Conservation (phyloP, 2,329 filamentous ascomycete species). For the Pleochaeta shiraiana region DNA sequence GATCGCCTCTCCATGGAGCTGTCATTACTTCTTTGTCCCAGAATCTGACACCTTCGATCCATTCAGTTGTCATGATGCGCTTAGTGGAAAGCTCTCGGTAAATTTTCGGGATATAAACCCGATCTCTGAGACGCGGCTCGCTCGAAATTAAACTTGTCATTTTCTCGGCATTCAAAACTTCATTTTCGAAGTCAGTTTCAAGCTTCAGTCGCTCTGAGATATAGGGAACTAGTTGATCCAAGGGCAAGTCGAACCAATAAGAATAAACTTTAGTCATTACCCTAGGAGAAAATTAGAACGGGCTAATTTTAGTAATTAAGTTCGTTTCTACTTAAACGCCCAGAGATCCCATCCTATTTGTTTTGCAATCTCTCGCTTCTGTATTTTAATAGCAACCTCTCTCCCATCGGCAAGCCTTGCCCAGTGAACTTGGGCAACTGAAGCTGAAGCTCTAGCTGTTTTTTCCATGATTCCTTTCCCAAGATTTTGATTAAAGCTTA, state of each 20-base stretch:
- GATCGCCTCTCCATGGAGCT: conserved; percentile 55
- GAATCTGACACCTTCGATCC: conserved; percentile 85
- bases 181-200: conserved; percentile 87
- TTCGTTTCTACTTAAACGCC: conserved; percentile 19
- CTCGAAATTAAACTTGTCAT: conserved; percentile 58
- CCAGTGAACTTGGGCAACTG: conserved; percentile 95
- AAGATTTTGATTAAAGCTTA: conserved; percentile 52
- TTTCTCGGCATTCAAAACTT: conserved; percentile 67
- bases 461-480: conserved; percentile 45
- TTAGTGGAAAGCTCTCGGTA: conserved; percentile 65
- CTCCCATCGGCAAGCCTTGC: conserved; percentile 65
- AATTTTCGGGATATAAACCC: conserved; percentile 75
- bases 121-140: conserved; percentile 52
- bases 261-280: conserved; percentile 68
- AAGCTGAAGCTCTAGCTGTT: conserved; percentile 49
- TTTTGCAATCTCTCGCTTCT: conserved; percentile 80
- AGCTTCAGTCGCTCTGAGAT: conserved; percentile 79
- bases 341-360: conserved; percentile 92
- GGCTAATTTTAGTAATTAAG: background rate
- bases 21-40: conserved; percentile 80
- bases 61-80: conserved; percentile 83
- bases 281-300: conserved; percentile 21
- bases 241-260: conserved; percentile 76
- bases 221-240: conserved; percentile 79
- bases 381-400: conserved; percentile 88